Base-by-base conservation (phyloP, 805 yeast genomes). In the Lipomyces yamadae region DNA sequence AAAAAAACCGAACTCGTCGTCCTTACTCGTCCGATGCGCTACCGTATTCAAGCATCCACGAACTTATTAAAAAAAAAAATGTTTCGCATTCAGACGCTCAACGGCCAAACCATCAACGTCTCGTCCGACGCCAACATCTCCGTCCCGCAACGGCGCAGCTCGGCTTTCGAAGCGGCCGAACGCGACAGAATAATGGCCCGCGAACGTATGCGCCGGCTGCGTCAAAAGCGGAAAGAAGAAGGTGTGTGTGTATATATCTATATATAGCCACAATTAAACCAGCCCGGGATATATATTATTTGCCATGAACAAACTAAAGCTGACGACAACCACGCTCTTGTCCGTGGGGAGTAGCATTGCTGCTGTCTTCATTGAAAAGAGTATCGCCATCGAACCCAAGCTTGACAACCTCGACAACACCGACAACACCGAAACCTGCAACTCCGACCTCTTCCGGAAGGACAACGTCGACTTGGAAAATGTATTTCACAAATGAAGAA, bases 121-220 rank as follows among this genome's bases (percentile, higher is more conserved):
- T 66, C 70, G 4, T 52, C 59, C 30, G 56, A 57, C 55, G 65
- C 67, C 15, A 61, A 66, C 60, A 66, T 66, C 35, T 60, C 66
- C 33, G 37, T 62, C 6, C 70, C 70, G 37, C 68, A 63, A 64
- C 70, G 65, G 4, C 54, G 62, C n/a, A 61, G 67, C 29, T 52
- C 62, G 33, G 63, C 67, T n/a, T 56, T 60, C 52, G 70, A 66
- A 50, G 70, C 70, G 0, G 67, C 67, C 33, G 65, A 66, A 34
- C 60, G 65, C 7, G 70, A 66, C 45, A 61, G 70, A 4, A 56
- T 64, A 32, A 60, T 66, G 68, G 70, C 70, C 8, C 64, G 70
- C n/a, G 70, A 66, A 50, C 68, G 70, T 34, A 66, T 66, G 70
- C 58, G 70, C 18, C 57, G 70, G 33, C 62, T 66, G 13, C 34